phyloP scores from a whole-genome alignment of 78 protist species.

The Dictyostelium firmibasis region DNA sequence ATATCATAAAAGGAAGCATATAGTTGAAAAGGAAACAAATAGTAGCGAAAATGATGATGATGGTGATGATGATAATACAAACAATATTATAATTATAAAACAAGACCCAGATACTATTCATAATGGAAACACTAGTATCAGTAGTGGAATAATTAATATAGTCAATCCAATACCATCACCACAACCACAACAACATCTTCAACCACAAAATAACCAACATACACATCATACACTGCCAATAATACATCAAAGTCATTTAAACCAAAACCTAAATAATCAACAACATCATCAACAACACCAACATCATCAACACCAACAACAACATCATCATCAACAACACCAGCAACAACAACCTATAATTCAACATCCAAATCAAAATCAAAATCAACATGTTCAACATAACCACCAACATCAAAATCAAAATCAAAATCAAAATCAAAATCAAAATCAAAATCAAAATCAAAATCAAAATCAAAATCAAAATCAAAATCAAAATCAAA shows the following conservation, averaged over 20 bases:
- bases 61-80: background rate
- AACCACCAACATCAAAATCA: background rate
- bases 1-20: background rate
- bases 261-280: background rate
- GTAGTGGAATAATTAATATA: background rate
- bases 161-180: background rate
- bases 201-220: background rate
- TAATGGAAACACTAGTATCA: background rate
- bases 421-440: background rate
- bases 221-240: background rate
- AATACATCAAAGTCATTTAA: background rate
- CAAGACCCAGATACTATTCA: background rate
- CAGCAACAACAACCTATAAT: background rate
- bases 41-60: background rate
- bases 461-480: background rate
- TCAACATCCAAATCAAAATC: background rate
- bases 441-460: background rate
- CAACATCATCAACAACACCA: background rate
- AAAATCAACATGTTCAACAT: background rate
- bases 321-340: background rate
- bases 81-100: background rate
- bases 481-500: background rate
- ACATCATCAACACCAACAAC: background rate
- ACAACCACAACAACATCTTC: background rate
- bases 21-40: background rate